Evolutionary conservation across 1,284 basidiomycete species (phyloP).

Genomic region (Cryptococcus jaspeensis): DNA sequence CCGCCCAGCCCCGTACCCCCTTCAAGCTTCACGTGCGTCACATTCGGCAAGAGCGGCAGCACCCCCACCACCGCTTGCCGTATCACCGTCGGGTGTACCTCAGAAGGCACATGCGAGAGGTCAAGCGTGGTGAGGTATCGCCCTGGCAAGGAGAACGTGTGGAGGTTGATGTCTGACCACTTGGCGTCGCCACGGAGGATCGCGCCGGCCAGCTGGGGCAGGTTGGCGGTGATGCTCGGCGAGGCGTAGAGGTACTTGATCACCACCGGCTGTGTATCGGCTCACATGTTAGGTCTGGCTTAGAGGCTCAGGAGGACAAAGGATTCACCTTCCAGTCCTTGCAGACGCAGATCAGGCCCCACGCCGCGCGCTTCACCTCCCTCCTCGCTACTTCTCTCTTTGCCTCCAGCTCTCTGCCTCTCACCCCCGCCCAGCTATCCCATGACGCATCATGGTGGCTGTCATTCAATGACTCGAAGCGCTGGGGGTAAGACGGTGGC

Average conservation of each 20-base stretch:
- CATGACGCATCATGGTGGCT: conserved; percentile 12
- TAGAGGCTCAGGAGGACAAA: not conserved
- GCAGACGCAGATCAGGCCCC: conserved; percentile 63
- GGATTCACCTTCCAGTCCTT: conserved; percentile 67
- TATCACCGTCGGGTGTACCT: conserved; percentile 54
- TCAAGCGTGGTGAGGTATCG: conserved; percentile 75
- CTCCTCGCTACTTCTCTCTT: conserved; percentile 19
- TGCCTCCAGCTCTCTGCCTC: conserved; percentile 9
- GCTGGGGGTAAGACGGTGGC: conserved; percentile 18
- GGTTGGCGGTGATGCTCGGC: conserved; percentile 57
- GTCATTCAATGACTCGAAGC: not conserved
- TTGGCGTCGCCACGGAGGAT: conserved; percentile 65
- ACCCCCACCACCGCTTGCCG: conserved; percentile 13
- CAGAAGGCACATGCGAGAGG: conserved; percentile 60
- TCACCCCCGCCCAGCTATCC: conserved; percentile 32
- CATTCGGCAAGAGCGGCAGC: conserved; percentile 15
- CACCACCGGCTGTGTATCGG: conserved; percentile 59
- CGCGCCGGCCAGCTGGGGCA: conserved; percentile 61
- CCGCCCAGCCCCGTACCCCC: conserved; percentile 50
- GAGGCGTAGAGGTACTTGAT: conserved; percentile 66
- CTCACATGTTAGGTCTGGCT: not conserved
- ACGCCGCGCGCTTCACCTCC: conserved; percentile 22
- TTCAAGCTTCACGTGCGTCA: conserved; percentile 57
- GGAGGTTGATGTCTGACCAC: conserved; percentile 81
- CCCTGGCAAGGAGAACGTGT: conserved; percentile 76